Evolutionary conservation across 208 protist species (phyloP), one percentile per base, ranked within the genome.

Genomic region (Acanthamoeba quina): DNA sequence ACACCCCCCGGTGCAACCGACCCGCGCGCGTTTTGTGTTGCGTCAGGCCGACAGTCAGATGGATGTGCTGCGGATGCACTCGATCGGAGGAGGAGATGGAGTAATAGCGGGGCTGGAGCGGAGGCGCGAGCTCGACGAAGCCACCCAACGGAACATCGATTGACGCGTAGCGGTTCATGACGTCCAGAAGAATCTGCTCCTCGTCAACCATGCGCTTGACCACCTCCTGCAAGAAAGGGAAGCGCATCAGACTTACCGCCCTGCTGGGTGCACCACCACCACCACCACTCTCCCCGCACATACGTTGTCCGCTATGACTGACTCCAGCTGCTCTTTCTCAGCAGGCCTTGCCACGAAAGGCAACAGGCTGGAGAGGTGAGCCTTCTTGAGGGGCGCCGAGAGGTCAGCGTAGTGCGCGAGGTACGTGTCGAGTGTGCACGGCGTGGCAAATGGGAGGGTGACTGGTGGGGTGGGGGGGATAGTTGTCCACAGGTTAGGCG

Each of bases 11-110:
- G 29, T 52, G 58, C 21, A 52, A n/a, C 9, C 62, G 15, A 6
- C 62, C 47, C 31, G 19, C 41, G 11, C 52, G 21, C 41, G 86
- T 68, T 10, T 29, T n/a, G 44, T 72, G 62, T 2, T 74, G 37
- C 11, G 64, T 92, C 17, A 49, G 62, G 34, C 86, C 60, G 24
- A 78, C 41, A 5, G 56, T 92, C 21, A 74, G 29, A 26, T 54
- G 54, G 26, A 76, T 47, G 44, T 29, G 52, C 7, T 19, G 60
- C 2, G 86, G 86, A 41, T 72, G 31, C 10, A 90, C 83, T 13
- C 44, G 11, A 54, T 58, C n/a, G 24, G 64, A 80, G 60, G 86
- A 92, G n/a, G 86, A 92, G 86, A 92, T 92, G 29, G 86, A 92
- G 66, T 92, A 92, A 54, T 78, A 78, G 47, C 86, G 86, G 9